Evolutionary conservation across 306 rosid species (phyloP).

Genomic region (Corylus americana): DNA sequence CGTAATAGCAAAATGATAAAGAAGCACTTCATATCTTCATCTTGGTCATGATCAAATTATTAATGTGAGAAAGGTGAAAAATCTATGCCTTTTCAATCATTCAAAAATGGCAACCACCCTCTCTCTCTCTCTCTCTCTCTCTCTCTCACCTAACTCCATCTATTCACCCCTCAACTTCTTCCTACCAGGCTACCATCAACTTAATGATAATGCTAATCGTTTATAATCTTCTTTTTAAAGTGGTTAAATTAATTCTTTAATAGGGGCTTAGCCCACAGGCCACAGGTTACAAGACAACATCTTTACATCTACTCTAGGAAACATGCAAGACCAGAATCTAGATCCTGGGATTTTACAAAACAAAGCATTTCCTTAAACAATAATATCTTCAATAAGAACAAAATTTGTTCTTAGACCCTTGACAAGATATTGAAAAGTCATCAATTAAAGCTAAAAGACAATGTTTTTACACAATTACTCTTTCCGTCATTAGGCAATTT

Average conservation of each 20-base stretch:
- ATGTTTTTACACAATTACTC: too few relatives aligned
- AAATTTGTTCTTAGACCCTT: background rate
- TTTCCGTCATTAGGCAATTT: too few relatives aligned
- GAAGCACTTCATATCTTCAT: background rate
- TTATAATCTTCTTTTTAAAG: background rate
- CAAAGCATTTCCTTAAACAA: background rate
- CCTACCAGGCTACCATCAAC: background rate
- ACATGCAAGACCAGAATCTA: background rate
- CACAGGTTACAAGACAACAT: background rate
- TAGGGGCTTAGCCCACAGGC: background rate
- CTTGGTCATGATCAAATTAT: constrained; percentile 6
- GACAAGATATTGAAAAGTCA: background rate
- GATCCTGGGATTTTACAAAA: background rate
- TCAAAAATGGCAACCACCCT: background rate
- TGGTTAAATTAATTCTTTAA: background rate
- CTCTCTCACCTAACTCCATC: background rate
- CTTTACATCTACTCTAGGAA: background rate
- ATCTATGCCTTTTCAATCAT: background rate
- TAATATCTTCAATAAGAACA: background rate
- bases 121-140: background rate
- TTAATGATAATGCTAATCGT: background rate
- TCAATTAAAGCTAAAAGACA: background rate
- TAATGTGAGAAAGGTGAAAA: background rate
- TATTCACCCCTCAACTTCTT: background rate
- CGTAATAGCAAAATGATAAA: background rate